phyloP scores from a whole-genome alignment of 129 eudicot genomes.

The Sambucus nigra region DNA sequence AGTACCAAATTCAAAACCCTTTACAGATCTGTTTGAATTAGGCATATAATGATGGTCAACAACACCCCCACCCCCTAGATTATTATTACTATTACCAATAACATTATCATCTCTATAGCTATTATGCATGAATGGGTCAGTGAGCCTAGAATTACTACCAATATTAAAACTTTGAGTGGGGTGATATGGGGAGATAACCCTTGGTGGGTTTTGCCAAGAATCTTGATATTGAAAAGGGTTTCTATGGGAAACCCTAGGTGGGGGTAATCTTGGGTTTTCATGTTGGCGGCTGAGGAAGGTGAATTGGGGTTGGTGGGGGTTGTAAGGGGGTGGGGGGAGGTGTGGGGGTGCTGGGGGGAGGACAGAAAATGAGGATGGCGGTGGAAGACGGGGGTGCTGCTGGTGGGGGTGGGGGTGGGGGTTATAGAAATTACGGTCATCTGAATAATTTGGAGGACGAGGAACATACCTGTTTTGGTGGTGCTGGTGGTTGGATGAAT shows the following conservation, averaged over 20 bases:
- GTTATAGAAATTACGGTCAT: conserved; percentile 8
- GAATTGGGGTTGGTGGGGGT: conserved; percentile 26
- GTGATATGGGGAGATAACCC: conserved; percentile 18
- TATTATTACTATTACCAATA: conserved; percentile 22
- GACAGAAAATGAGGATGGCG: conserved; percentile 29
- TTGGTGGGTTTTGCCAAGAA: conserved; percentile 16
- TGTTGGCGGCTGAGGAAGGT: conserved; percentile 27
- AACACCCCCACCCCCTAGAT: conserved; percentile 9
- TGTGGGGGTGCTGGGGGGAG: conserved; percentile 28
- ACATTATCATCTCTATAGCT: conserved; percentile 31
- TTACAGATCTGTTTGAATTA: too few species aligned
- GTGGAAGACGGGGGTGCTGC: conserved; percentile 22
- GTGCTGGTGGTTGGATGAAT: conserved; percentile 37
- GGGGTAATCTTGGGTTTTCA: conserved; percentile 8
- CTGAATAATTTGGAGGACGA: conserved; percentile 17
- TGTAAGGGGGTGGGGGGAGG: conserved; percentile 24
- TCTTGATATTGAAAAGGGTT: conserved; percentile 11
- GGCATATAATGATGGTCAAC: too few species aligned
- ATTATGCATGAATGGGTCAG: too few species aligned
- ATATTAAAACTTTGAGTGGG: conserved; percentile 15
- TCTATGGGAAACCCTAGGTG: conserved; percentile 34
- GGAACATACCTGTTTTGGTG: conserved; percentile 41
- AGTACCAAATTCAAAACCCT: too few species aligned
- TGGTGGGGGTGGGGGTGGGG: conserved; percentile 23
- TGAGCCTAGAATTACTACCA: conserved; percentile 24